Evolutionary conservation across 164 flowering plant species (phyloP), one percentile per base, ranked within the genome.

Genomic region (Annona cherimola): DNA sequence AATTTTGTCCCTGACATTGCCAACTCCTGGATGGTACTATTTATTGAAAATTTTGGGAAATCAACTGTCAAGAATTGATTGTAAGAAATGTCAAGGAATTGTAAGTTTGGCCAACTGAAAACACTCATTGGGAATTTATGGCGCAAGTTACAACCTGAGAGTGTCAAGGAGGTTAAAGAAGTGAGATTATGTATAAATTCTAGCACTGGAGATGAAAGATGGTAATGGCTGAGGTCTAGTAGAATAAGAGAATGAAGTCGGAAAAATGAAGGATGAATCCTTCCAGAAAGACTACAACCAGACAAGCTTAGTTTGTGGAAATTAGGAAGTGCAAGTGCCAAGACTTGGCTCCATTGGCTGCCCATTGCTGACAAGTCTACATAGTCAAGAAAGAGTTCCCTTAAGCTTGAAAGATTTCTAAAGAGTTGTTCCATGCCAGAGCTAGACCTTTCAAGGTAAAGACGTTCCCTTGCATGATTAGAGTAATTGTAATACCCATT

Each of bases 41-140:
- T 11, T 66, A 67, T 45, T 61, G 2, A 59, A 4, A 9, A 74
- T 74, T 42, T n/a, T 81, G 14, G 61, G 35, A 5, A 82, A 20
- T 5, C 46, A 75, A 39, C 82, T n/a, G n/a, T n/a, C n/a, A n/a
- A n/a, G n/a, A n/a, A n/a, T n/a, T n/a, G n/a, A n/a, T n/a, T n/a
- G n/a, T n/a, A n/a, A n/a, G n/a, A n/a, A n/a, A n/a, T n/a, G n/a
- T n/a, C n/a, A n/a, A n/a, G n/a, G n/a, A n/a, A n/a, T 69, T 66
- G 69, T 42, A 88, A 45, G 2, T 71, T 54, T 63, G 86, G 82
- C n/a, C n/a, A 9, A 85, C 73, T 7, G 75, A 39, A 67, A 85
- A 81, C 59, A 88, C 75, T 35, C 79, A 68, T 0, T 69, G 55
- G 86, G 60, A 44, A 77, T 76, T 4, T 82, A 42, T 86, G 85